These are phyloP conservation scores for Tricholoma saponaceum DNA, from an alignment of 768 basidiomycete species.

Conservation along the genomic window DNA sequence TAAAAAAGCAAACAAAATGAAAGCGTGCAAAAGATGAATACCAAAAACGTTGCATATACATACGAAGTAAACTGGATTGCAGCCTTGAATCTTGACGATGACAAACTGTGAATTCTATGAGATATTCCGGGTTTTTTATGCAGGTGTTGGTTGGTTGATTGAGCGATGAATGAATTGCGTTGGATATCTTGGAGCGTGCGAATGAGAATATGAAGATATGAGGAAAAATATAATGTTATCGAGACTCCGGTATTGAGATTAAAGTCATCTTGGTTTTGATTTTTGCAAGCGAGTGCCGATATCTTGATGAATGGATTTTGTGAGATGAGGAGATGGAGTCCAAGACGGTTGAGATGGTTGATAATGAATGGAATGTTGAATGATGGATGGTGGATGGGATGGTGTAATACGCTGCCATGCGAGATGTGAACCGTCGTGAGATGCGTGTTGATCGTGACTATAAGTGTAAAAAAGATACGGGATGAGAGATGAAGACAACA, in stretches of 20 bases:
- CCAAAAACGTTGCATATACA: not conserved
- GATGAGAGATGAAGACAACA: not conserved
- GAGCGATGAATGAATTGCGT: not conserved
- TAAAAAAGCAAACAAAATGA: not conserved
- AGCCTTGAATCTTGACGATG: not conserved
- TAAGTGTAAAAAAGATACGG: not conserved
- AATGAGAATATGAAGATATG: not conserved
- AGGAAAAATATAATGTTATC: not conserved
- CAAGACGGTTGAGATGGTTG: not conserved
- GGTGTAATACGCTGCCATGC: not conserved
- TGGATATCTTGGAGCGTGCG: conserved; percentile 1
- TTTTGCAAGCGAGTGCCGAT: not conserved
- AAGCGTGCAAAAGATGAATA: not conserved
- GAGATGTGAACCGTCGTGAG: not conserved
- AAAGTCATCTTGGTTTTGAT: not conserved
- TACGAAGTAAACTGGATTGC: not conserved
- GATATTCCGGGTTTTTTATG: conserved; percentile 1
- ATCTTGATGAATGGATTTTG: not conserved
- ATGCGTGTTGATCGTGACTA: not conserved
- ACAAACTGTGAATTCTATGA: not conserved
- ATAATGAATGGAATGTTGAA: not conserved
- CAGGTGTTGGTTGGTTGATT: not conserved
- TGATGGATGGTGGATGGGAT: not conserved
- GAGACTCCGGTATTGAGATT: conserved; percentile 1
- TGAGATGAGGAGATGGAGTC: not conserved